These are phyloP conservation scores for Xylaria cubensis DNA, from an alignment of 495 filamentous ascomycete genomes.

Conservation along the genomic window DNA sequence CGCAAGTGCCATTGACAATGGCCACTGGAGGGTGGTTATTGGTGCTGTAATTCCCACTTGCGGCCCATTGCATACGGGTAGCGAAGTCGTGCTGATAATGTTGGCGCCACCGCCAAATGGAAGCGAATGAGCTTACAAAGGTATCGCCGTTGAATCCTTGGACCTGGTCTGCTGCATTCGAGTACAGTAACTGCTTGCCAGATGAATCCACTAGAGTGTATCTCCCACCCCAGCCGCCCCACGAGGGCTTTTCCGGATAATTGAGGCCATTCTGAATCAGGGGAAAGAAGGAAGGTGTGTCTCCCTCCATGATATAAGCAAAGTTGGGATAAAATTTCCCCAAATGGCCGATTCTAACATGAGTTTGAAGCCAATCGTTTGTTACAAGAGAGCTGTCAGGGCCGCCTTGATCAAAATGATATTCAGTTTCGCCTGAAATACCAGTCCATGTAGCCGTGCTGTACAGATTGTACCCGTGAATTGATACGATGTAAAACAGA, in stretches of 20 bases:
- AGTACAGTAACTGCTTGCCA: background rate
- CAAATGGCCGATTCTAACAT: background rate
- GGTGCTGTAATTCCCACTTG: background rate
- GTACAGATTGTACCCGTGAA: background rate
- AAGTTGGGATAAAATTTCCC: background rate
- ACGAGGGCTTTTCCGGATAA: background rate
- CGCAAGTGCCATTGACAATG: background rate
- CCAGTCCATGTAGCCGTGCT: background rate
- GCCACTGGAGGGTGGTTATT: background rate
- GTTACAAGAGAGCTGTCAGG: background rate
- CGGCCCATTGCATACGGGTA: background rate
- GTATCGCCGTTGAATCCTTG: background rate
- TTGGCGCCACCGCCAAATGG: background rate
- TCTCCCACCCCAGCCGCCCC: background rate
- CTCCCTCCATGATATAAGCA: background rate
- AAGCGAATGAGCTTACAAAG: background rate
- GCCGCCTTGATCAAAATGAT: background rate
- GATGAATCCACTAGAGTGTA: background rate
- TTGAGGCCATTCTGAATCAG: background rate
- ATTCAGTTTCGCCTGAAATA: background rate
- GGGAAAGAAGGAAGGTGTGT: background rate
- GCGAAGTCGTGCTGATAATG: slow-evolving; percentile 3
- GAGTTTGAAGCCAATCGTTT: background rate
- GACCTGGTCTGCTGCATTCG: background rate
- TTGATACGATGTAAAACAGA: too few species aligned